A percentile compares a stretch with the other conserved stretches of the same genome.
phyloP scores from a whole-genome alignment of 2,329 filamentous ascomycete species.

The Lizonia empirigonia region DNA sequence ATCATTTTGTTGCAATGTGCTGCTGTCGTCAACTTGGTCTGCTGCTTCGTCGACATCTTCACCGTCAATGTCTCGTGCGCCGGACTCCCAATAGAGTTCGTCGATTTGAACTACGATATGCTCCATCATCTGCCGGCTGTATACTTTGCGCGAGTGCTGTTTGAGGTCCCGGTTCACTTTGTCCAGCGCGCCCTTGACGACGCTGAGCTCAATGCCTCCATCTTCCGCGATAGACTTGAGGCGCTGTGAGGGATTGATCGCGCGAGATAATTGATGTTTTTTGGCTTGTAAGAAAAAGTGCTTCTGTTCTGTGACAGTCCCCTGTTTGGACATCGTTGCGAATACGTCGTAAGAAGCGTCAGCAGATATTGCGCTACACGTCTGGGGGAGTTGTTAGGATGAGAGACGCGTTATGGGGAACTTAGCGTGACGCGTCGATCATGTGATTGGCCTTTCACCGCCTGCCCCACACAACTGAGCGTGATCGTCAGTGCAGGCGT shows the following conservation, averaged over 20 bases:
- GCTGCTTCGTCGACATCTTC: constrained; percentile 25
- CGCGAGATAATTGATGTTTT: constrained; percentile 66
- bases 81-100: constrained; percentile 62
- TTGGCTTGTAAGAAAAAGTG: constrained; percentile 67
- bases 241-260: constrained; percentile 60
- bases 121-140: constrained; percentile 70
- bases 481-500: too few species aligned
- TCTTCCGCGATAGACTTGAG: constrained; percentile 59
- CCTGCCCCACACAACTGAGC: too few species aligned
- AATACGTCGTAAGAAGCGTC: too few species aligned
- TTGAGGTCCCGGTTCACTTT: constrained; percentile 68
- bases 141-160: constrained; percentile 69
- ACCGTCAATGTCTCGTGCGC: constrained; percentile 42
- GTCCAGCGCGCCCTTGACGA: constrained; percentile 57
- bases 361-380: too few species aligned
- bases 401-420: constrained; percentile 11
- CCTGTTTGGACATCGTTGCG: constrained; percentile 29
- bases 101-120: constrained; percentile 77
- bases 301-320: constrained; percentile 64
- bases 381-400: neutral
- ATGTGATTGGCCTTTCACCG: neutral
- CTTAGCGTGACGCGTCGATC: constrained; percentile 11
- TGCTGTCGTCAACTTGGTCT: constrained; percentile 50
- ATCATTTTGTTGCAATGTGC: constrained; percentile 37
- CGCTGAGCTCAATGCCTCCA: constrained; percentile 54